phyloP scores from a whole-genome alignment of 2,329 filamentous ascomycete species.

The Pseudonectria buxi region DNA sequence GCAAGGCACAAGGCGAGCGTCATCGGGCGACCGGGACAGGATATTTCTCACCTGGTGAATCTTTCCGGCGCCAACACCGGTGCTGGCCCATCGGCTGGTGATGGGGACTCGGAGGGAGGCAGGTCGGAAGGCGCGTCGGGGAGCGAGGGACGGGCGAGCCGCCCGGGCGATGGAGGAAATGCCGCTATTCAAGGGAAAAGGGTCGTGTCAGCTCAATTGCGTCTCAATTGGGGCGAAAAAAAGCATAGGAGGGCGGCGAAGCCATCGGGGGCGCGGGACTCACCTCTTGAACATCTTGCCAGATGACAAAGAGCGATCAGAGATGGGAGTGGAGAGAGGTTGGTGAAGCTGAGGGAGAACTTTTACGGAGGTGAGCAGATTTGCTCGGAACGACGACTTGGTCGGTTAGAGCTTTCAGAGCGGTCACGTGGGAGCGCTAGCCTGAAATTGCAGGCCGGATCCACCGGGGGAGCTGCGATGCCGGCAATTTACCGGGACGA shows the following conservation, averaged over 20 bases:
- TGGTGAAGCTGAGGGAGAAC: constrained; percentile 42
- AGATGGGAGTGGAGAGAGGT: constrained; percentile 53
- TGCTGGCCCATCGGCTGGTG: constrained; percentile 54
- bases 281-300: constrained; percentile 80
- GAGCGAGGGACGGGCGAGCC: constrained; percentile 53
- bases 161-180: constrained; percentile 59
- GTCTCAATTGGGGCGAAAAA: constrained; percentile 37
- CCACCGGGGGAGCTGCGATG: constrained; percentile 19
- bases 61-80: constrained; percentile 56
- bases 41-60: constrained; percentile 55
- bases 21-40: constrained; percentile 16
- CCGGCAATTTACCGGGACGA: constrained; percentile 26
- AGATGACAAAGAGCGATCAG: constrained; percentile 60
- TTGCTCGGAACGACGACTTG: constrained; percentile 38
- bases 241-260: constrained; percentile 20
- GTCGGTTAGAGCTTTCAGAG: constrained; percentile 38
- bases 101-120: constrained; percentile 48
- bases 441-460: constrained; percentile 18
- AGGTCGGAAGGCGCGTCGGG: constrained; percentile 53
- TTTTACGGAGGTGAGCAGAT: constrained; percentile 43
- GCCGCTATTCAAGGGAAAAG: constrained; percentile 45
- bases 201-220: constrained; percentile 38
- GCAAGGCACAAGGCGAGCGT: neutral
- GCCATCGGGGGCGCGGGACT: constrained; percentile 33
- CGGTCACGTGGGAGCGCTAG: constrained; percentile 32